phyloP scores from a whole-genome alignment of 2,329 filamentous ascomycete species.

The Calonectria montana region DNA sequence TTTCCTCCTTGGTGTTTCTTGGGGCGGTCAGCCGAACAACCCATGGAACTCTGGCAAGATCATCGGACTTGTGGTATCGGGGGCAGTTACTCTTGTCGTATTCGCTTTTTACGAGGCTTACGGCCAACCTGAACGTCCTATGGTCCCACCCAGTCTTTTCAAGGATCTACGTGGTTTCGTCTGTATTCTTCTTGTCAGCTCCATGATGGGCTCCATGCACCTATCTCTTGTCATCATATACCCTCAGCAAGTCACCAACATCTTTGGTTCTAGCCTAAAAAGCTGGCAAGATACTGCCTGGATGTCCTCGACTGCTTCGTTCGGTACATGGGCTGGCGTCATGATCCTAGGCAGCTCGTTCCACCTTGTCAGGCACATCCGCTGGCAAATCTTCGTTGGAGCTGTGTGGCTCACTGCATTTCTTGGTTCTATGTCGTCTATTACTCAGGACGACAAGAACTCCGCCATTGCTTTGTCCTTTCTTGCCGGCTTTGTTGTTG shows the following conservation, averaged over 20 bases:
- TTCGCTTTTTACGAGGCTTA: not conserved
- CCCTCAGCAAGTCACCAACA: not conserved
- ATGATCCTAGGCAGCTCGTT: not conserved
- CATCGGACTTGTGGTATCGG: not conserved
- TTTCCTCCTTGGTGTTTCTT: not conserved
- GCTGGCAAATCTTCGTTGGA: not conserved
- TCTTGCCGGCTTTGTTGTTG: not conserved
- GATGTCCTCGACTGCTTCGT: not conserved
- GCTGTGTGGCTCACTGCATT: not conserved
- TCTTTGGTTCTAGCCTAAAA: not conserved
- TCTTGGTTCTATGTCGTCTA: not conserved
- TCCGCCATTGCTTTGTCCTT: not conserved
- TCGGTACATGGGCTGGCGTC: not conserved
- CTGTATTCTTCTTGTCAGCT: not conserved
- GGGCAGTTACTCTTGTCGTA: not conserved
- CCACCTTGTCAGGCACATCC: not conserved
- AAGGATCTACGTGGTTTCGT: not conserved
- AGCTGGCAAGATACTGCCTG: not conserved
- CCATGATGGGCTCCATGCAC: not conserved
- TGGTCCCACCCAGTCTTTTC: not conserved
- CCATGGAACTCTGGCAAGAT: not conserved
- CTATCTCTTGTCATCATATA: not conserved
- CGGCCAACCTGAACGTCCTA: not conserved
- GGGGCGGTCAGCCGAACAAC: not conserved
- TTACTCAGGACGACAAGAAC: not conserved